Conservation (phyloP, 2,329 filamentous ascomycete species). For the Fusarium newnesense region DNA sequence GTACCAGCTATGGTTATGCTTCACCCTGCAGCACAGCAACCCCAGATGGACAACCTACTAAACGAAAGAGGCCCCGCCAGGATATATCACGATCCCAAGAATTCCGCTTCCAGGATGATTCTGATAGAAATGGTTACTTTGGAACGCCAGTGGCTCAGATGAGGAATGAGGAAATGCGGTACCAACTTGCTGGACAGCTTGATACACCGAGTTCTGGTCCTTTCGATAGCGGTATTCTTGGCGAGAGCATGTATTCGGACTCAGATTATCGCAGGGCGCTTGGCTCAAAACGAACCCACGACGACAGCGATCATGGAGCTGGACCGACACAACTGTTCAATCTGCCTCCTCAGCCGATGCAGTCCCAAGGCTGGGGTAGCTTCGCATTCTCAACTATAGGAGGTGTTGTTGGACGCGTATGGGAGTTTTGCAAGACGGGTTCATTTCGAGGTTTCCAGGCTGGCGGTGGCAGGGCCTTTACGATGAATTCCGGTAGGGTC, state of each 20-base stretch:
- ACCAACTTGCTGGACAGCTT: slow-evolving; percentile 65
- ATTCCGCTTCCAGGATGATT: slow-evolving; percentile 33
- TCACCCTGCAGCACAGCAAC: slow-evolving; percentile 31
- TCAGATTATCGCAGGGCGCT: slow-evolving; percentile 64
- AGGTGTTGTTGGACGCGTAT: slow-evolving; percentile 79
- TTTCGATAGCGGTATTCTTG: slow-evolving; percentile 52
- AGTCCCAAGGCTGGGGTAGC: slow-evolving; percentile 62
- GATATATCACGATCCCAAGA: slow-evolving; percentile 44
- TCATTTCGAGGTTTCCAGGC: slow-evolving; percentile 88
- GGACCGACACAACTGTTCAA: slow-evolving; percentile 49
- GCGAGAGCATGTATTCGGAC: slow-evolving; percentile 67
- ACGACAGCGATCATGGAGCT: slow-evolving; percentile 50
- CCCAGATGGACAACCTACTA: slow-evolving; percentile 46
- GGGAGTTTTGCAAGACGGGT: slow-evolving; percentile 81
- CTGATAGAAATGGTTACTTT: slow-evolving; percentile 35
- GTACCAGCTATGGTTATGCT: slow-evolving; percentile 52
- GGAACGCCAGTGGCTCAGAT: slow-evolving; percentile 34
- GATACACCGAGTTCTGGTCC: slow-evolving; percentile 56
- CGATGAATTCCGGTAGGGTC: slow-evolving; percentile 52
- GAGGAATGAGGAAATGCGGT: slow-evolving; percentile 45
- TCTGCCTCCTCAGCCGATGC: slow-evolving; percentile 45
- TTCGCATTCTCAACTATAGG: slow-evolving; percentile 71
- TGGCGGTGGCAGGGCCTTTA: slow-evolving; percentile 80
- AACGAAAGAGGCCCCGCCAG: slow-evolving; percentile 58
- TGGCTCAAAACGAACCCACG: slow-evolving; percentile 57